Conservation (phyloP, 805 yeast genomes). For the Teunomyces tritomae region DNA sequence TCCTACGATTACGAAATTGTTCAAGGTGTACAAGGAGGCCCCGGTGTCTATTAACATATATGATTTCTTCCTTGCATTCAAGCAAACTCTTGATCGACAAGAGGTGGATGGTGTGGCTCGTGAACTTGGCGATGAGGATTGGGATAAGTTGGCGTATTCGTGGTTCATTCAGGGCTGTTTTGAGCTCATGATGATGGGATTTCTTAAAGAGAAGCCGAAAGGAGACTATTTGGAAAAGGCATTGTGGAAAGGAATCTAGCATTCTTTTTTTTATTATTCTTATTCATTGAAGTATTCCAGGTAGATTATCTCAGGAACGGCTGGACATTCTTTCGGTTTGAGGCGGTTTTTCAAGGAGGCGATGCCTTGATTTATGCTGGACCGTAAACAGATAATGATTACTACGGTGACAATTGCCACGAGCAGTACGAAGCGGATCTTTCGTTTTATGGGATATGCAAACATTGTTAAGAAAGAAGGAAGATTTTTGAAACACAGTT, state of each 20-base stretch:
- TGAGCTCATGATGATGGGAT: conserved; percentile 69
- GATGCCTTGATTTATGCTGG: no score
- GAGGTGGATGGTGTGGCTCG: conserved; percentile 11
- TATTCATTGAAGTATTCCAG: neutral
- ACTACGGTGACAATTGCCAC: neutral
- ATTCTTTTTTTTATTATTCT: conserved; percentile 9
- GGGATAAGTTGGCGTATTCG: conserved; percentile 64
- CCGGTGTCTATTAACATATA: conserved; percentile 63
- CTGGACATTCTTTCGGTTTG: no score
- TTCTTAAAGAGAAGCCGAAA: conserved; percentile 60
- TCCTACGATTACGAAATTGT: conserved; percentile 59
- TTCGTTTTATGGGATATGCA: neutral
- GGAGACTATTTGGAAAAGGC: conserved; percentile 68
- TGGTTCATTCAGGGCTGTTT: conserved; percentile 75
- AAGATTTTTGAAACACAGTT: neutral
- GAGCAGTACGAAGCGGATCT: neutral
- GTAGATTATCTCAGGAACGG: no score
- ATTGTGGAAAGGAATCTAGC: conserved; percentile 63
- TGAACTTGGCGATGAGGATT: conserved; percentile 31
- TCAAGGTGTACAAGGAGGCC: conserved; percentile 75
- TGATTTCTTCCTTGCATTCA: conserved; percentile 66
- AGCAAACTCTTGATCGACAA: conserved; percentile 39
- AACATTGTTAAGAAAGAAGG: conserved; percentile 10
- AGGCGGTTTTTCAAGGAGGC: no score
- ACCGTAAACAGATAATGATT: neutral